Evolutionary conservation across 1,284 basidiomycete species (phyloP), one percentile per base, ranked within the genome.

Genomic region (Ganoderma multipileum): DNA sequence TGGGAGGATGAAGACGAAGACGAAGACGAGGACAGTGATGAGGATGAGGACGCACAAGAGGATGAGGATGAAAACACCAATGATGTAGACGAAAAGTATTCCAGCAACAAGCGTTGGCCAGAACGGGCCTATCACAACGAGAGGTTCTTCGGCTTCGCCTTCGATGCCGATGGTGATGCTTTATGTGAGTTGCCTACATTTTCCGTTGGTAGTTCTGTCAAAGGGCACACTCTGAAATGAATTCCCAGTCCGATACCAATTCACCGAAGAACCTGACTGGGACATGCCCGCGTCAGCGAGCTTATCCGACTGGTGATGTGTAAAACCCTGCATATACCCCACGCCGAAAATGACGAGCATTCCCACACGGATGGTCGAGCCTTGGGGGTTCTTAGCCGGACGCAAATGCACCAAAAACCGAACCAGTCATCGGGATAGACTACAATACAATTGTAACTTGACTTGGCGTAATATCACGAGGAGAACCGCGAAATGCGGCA

Each of bases 391-490:
- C 20, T n/a, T 18, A 50, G 47, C 44, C 6, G 1, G 52, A 18
- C 3, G 8, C 4, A 12, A 18, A 33, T 26, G 14, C 16, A 8
- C 16, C 12, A 18, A 14, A 54, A n/a, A 1, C 8, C 14, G 14
- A 54, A 3, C 26, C 52, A 30, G 23, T 30, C 26, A 26, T 54
- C 52, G 12, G 16, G 18, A 9, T 33, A 12, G n/a, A 9, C 36
- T 59, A 59, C 39, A 38, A 26, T 59, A 59, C 58, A 62, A 30
- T 28, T 42, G 55, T 55, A 33, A 55, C 28, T 5, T 18, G 28
- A 55, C 28, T 52, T 38, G 55, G n/a, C 55, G n/a, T 55, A 8
- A 55, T 18, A 36, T 57, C 2, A 47, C 65, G 38, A 28, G 36
- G 44, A 55, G 28, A 39, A 33, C 14, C 23, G 9, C 14, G 33